Evolutionary conservation across 129 eudicot genomes (phyloP), one percentile per base, ranked within the genome.

Genomic region (Rutidosis leptorrhynchoides): DNA sequence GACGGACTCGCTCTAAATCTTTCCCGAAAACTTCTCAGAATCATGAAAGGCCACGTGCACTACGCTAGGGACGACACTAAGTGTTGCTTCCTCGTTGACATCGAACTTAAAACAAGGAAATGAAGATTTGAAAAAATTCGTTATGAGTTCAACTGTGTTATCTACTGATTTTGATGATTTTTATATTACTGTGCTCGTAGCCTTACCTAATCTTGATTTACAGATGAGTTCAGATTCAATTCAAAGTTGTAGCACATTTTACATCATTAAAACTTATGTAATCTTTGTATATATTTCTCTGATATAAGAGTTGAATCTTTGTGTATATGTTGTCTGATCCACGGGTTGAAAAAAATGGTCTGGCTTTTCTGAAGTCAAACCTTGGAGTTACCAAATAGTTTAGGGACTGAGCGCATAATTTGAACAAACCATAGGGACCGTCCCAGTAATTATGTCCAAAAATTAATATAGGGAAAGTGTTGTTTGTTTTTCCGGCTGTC

Each of bases 41-140:
- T 72, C 79, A 86, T 86, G 89, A 78, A 78, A 43, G 95, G 95
- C 24, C 73, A 63, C n/a, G 87, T 83, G 17, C 72, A 69, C 16
- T 86, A 86, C 61, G 75, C 70, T 56, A 86, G 87, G 61, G 89
- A 83, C 20, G 73, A 76, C 49, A 29, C 29, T 6, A 73, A 59
- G 51, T 86, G 81, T 72, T 69, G 77, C 58, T 86, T 86, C 63
- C 70, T 72, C 61, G 54, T 86, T 28, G 84, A 73, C 33, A 78
- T 83, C 22, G 26, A 81, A 45, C 69, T 83, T 45, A 28, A 65
- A 72, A 70, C 73, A 19, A 56, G 61, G 6, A 82, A 79, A 63
- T 67, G 71, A 70, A 63, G 53, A 60, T 60, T 15, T 25, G 62
- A 33, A 58, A 32, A 59, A 8, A 57, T 43, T 57, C n/a, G 23